These are phyloP conservation scores for Xylariaceae sp. DNA, from an alignment of 2,329 filamentous ascomycete genomes.

Conservation along the genomic window DNA sequence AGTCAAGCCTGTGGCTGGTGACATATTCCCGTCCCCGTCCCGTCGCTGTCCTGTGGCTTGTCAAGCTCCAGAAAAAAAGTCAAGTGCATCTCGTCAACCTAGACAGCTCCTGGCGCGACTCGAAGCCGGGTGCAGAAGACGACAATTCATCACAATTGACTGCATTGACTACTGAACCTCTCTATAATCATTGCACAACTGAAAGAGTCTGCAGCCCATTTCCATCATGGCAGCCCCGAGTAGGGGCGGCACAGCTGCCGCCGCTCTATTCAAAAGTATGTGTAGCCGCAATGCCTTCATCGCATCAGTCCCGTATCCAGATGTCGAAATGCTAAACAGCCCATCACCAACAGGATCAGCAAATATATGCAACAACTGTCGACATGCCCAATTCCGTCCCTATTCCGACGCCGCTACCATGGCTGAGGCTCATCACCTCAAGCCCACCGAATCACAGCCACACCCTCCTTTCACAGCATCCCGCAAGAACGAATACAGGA, in stretches of 20 bases:
- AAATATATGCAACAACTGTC: constrained; percentile 35
- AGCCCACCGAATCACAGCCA: constrained; percentile 31
- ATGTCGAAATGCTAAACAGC: background rate
- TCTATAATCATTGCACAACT: constrained; percentile 5
- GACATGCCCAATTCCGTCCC: constrained; percentile 25
- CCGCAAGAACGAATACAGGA: constrained; percentile 39
- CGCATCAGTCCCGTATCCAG: background rate
- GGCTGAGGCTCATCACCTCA: constrained; percentile 33
- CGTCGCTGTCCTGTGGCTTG: background rate
- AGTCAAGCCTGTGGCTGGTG: constrained; percentile 8
- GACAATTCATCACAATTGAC: constrained; percentile 11
- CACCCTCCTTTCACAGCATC: constrained; percentile 28
- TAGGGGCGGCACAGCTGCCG: constrained; percentile 50
- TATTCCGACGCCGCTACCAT: constrained; percentile 38
- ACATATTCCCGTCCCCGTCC: too few relatives aligned
- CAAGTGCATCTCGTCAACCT: constrained; percentile 14
- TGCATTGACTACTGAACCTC: constrained; percentile 13
- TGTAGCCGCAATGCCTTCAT: constrained; percentile 3
- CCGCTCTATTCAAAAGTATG: constrained; percentile 50
- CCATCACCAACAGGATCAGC: constrained; percentile 24
- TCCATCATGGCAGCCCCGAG: constrained; percentile 52
- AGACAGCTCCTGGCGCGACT: constrained; percentile 8
- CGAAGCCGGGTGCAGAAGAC: constrained; percentile 1
- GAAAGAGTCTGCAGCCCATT: constrained; percentile 12
- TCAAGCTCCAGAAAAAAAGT: constrained; percentile 26